Percentiles rank a stretch among this genome's conserved stretches.
phyloP scores from a whole-genome alignment of 345 rosid species.

The Populus tremula region DNA sequence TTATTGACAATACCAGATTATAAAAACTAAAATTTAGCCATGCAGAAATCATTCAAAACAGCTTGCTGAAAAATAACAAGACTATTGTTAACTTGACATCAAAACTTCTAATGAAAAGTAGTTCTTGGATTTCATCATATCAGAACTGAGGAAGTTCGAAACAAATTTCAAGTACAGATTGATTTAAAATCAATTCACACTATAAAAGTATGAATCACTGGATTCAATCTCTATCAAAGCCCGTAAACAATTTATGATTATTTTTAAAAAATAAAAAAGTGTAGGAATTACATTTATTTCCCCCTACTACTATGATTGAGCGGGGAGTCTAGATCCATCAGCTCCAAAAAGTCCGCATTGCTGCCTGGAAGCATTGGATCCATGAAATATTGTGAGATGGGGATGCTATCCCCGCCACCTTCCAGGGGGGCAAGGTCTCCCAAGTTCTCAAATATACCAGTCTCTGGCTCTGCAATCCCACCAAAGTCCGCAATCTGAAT shows the following conservation, averaged over 20 bases:
- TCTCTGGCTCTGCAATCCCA: neutral
- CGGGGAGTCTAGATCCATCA: conserved; percentile 31
- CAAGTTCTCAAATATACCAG: conserved; percentile 16
- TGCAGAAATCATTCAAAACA: neutral
- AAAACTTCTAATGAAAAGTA: neutral
- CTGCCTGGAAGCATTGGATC: neutral
- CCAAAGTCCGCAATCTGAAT: neutral
- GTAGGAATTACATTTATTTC: neutral
- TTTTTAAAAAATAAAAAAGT: neutral
- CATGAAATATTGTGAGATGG: neutral
- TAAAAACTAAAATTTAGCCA: too few species aligned
- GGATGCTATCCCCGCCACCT: neutral
- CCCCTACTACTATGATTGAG: neutral
- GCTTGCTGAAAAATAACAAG: neutral
- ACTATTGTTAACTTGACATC: neutral
- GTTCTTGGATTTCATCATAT: neutral
- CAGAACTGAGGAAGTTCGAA: neutral
- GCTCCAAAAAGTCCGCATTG: conserved; percentile 19
- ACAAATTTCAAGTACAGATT: neutral
- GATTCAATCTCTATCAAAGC: neutral
- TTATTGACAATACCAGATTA: too few species aligned
- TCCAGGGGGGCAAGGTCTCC: conserved; percentile 17
- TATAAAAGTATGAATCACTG: neutral
- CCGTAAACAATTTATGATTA: neutral
- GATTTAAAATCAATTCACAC: neutral